A percentile compares a stretch with the other conserved stretches of the same genome.
Conservation (phyloP, 2,329 filamentous ascomycete species). For the Botryosphaeria dothidea region DNA sequence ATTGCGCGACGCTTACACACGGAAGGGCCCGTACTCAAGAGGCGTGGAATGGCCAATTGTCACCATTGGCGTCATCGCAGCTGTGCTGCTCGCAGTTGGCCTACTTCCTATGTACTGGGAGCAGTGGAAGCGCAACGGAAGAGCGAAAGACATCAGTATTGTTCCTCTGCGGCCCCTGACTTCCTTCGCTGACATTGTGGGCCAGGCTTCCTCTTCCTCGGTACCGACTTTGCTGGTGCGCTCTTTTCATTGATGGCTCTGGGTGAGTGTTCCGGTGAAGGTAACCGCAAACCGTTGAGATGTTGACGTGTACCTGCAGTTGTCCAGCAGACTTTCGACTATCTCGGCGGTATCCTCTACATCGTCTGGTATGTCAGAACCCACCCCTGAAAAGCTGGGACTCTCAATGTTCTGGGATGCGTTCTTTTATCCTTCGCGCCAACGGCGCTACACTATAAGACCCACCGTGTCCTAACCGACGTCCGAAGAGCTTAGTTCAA, state of each 20-base stretch:
- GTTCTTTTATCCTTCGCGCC: neutral
- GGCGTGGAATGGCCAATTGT: conserved; percentile 58
- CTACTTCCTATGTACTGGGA: conserved; percentile 64
- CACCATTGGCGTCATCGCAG: conserved; percentile 59
- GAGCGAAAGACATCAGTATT: conserved; percentile 62
- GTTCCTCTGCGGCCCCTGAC: neutral
- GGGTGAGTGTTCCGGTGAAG: conserved; percentile 41
- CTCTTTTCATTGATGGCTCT: conserved; percentile 66
- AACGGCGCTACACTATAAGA: neutral
- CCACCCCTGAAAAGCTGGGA: neutral
- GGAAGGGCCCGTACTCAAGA: conserved; percentile 54
- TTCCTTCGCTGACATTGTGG: neutral
- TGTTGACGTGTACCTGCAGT: conserved; percentile 39
- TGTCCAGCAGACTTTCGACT: conserved; percentile 62
- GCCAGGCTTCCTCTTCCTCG: conserved; percentile 57
- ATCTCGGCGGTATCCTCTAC: conserved; percentile 62
- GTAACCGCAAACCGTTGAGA: too few relatives aligned
- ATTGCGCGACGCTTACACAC: neutral
- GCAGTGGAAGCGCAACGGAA: conserved; percentile 61
- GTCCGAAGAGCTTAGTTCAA: neutral
- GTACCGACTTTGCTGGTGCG: conserved; percentile 61
- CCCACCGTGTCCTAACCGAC: neutral
- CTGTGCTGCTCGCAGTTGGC: conserved; percentile 58
- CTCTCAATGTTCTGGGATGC: neutral
- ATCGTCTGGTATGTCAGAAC: conserved; percentile 55